Percentiles rank a stretch among this genome's conserved stretches.
Evolutionary conservation across 345 rosid genomes (phyloP).

Genomic region (Trapa bicornis): DNA sequence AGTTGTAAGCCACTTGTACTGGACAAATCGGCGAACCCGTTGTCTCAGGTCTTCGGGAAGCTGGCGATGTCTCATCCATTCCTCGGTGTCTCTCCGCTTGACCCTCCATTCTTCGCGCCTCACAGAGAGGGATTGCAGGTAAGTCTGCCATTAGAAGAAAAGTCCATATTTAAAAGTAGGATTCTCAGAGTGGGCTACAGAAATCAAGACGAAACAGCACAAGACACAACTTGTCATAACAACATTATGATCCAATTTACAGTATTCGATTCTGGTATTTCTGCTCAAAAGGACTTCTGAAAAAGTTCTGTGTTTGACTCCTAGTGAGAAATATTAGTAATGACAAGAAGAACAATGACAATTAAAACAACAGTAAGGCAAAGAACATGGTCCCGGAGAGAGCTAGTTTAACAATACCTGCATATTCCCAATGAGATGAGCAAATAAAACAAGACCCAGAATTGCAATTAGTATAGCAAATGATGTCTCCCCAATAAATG

Average conservation of each 20-base stretch:
- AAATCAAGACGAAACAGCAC: background rate
- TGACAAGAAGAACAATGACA: background rate
- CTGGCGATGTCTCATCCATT: conserved; percentile 94
- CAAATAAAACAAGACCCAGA: conserved; percentile 77
- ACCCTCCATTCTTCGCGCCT: conserved; percentile 94
- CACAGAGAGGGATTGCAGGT: conserved; percentile 72
- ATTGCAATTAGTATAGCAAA: conserved; percentile 78
- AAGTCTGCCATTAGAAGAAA: conserved; percentile 38
- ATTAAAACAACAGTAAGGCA: background rate
- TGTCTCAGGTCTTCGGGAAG: conserved; percentile 70
- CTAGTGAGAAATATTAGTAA: background rate
- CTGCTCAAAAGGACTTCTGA: background rate
- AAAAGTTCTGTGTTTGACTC: background rate
- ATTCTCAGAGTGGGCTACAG: background rate
- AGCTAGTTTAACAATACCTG: conserved; percentile 39
- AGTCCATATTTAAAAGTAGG: background rate
- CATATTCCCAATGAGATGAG: conserved; percentile 95
- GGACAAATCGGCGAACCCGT: conserved; percentile 59
- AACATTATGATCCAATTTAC: background rate
- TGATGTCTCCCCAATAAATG: conserved; percentile 71
- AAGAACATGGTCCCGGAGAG: background rate
- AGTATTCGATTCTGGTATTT: background rate
- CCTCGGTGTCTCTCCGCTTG: conserved; percentile 81
- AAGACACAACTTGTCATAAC: background rate
- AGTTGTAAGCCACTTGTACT: conserved; percentile 83